Percentiles rank a stretch among this genome's conserved stretches.
Conservation (phyloP, 164 flowering plant species). For the Nymphaea colorata region DNA sequence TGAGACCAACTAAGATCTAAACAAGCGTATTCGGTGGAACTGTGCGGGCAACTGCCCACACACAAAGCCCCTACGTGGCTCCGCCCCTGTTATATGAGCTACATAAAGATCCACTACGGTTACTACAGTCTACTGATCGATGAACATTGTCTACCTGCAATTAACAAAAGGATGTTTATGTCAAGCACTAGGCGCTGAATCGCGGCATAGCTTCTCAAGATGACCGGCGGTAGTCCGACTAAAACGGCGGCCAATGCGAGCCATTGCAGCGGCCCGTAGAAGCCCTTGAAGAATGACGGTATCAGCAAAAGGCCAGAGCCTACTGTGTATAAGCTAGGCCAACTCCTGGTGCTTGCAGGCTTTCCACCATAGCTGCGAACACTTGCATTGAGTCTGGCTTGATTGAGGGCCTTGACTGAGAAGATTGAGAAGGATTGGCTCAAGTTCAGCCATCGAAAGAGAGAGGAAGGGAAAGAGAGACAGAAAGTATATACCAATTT, state of each 20-base stretch:
- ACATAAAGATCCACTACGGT: too few species aligned
- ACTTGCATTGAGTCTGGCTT: conserved; percentile 77
- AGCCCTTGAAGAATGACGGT: conserved; percentile 37
- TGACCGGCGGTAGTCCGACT: conserved; percentile 52
- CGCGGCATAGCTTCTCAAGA: conserved; percentile 30
- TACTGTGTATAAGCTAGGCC: conserved; percentile 76
- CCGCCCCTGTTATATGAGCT: too few species aligned
- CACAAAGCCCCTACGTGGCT: too few species aligned
- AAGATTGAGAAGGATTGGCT: not conserved
- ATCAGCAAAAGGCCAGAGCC: conserved; percentile 42
- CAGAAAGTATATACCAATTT: conserved; percentile 45
- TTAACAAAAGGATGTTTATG: conserved; percentile 54
- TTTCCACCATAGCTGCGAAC: conserved; percentile 35
- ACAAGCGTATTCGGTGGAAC: too few species aligned
- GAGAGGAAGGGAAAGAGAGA: not conserved
- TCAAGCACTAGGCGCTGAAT: conserved; percentile 37
- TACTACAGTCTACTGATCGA: too few species aligned
- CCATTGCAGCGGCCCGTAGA: conserved; percentile 55
- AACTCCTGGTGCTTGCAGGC: conserved; percentile 25
- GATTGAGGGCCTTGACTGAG: conserved; percentile 70
- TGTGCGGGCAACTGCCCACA: too few species aligned
- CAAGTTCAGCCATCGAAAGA: not conserved
- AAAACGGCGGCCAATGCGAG: conserved; percentile 53
- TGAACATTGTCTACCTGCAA: conserved; percentile 46
- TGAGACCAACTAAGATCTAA: too few species aligned